phyloP scores from a whole-genome alignment of 1,139 yeast genomes.

The Meyerozyma smithsonii region DNA sequence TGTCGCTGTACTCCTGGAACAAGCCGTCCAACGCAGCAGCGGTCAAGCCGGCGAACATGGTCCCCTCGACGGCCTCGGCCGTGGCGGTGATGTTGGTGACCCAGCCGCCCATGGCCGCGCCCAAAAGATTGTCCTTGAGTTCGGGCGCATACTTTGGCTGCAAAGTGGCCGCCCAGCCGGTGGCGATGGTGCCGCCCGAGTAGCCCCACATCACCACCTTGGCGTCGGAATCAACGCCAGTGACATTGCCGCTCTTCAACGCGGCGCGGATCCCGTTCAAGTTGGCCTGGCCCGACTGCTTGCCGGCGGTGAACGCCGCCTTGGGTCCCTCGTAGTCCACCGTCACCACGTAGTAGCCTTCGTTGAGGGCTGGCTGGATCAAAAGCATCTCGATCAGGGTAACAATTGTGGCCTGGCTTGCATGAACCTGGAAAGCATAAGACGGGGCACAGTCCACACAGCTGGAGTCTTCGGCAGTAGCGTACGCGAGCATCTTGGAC shows the following conservation, averaged over 20 bases:
- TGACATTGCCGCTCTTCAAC: constrained; percentile 8
- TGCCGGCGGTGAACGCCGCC: constrained; percentile 9
- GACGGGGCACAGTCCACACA: constrained; percentile 12
- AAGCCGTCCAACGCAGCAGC: constrained; percentile 24
- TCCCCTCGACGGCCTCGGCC: constrained; percentile 19
- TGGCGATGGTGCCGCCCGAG: constrained; percentile 18
- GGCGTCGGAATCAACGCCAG: constrained; percentile 14
- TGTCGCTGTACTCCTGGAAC: constrained; percentile 22
- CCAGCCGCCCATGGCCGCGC: constrained; percentile 13
- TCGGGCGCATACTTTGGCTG: constrained; percentile 19
- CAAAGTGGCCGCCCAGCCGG: constrained; percentile 18
- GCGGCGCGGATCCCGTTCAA: constrained; percentile 11
- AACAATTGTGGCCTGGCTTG: constrained; percentile 4
- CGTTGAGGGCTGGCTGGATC: constrained; percentile 16
- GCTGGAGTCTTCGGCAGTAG: constrained; percentile 11
- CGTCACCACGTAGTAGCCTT: constrained; percentile 10
- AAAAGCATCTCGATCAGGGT: constrained; percentile 22
- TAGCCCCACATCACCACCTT: constrained; percentile 17
- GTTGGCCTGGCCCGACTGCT: constrained; percentile 9
- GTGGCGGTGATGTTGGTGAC: constrained; percentile 16
- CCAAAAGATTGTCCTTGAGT: constrained; percentile 11
- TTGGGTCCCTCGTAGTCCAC: constrained; percentile 11
- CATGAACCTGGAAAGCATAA: constrained; percentile 6
- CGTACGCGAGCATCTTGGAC: constrained; percentile 7
- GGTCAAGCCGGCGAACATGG: constrained; percentile 22